Base-by-base conservation (phyloP, 1,284 basidiomycete genomes). In the Trichosporon asahii region DNA sequence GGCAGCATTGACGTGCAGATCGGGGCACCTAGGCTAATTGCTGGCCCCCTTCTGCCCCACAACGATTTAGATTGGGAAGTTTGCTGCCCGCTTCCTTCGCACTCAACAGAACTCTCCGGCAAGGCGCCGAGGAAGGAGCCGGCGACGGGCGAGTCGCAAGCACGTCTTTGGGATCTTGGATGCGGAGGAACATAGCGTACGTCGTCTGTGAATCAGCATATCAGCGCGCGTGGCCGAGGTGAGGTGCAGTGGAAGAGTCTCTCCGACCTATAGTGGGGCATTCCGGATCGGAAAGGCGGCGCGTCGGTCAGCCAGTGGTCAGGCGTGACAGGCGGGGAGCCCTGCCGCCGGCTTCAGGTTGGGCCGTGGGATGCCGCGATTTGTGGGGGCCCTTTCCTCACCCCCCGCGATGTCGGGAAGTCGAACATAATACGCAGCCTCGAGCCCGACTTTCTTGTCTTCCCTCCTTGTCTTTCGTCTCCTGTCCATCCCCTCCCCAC, bases 221-320 rank as follows among this genome's bases (percentile, higher is more conserved):
- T n/a, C n/a, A n/a, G n/a, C 44, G 44, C 44, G 14, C 5, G 18
- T n/a, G 3, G 18, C n/a, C n/a, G n/a, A n/a, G n/a, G n/a, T n/a
- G n/a, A n/a, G n/a, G n/a, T n/a, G n/a, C n/a, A n/a, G n/a, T n/a
- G n/a, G n/a, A n/a, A n/a, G n/a, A 25, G 21, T 53, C 49, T 53
- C 49, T 25, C 49, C 49, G 23, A 23, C 49, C 49, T 25, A 23
- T 53, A 3, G n/a, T 3, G 49, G 11, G 12, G 49, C 6, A 53
- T 61, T 61, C 57, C 57, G 57, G 29, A 31, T 61, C 57, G 57
- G 57, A 61, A 33, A 31, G 57, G 27, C 57, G 57, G 27, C 57
- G 21, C 49, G 25, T 23, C 21, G 9, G 49, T 23, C 49, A 53
- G 8, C 49, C 49, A 53, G n/a, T 23, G 49, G 21, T 21, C 49